These are phyloP conservation scores for Chalciporus piperatoides DNA, from an alignment of 1,284 basidiomycete species.

Conservation along the genomic window DNA sequence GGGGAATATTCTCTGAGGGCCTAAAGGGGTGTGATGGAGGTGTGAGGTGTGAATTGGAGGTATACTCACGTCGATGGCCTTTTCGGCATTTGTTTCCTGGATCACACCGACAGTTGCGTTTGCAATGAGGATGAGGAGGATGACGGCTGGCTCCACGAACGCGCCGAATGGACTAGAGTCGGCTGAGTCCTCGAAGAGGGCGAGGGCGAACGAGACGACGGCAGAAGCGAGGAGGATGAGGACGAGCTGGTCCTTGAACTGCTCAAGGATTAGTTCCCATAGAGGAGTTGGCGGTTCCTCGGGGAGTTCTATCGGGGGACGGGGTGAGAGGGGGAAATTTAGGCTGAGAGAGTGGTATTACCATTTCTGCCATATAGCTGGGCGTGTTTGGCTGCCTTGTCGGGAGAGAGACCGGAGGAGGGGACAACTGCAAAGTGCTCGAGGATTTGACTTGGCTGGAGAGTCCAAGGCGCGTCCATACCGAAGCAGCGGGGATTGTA, in stretches of 20 bases:
- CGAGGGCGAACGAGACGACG: slow-evolving; percentile 85
- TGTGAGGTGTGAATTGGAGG: slow-evolving; percentile 2
- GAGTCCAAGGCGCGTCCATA: slow-evolving; percentile 72
- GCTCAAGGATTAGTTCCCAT: slow-evolving; percentile 92
- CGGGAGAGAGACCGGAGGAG: slow-evolving; percentile 51
- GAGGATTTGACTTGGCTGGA: slow-evolving; percentile 57
- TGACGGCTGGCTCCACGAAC: slow-evolving; percentile 91
- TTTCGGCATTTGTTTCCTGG: slow-evolving; percentile 92
- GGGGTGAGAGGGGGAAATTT: slow-evolving; percentile 1
- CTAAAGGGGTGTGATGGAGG: slow-evolving; percentile 39
- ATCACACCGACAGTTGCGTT: slow-evolving; percentile 94
- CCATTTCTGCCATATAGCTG: slow-evolving; percentile 85
- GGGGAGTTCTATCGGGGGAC: slow-evolving; percentile 63
- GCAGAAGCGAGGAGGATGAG: slow-evolving; percentile 92
- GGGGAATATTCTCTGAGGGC: slow-evolving; percentile 94
- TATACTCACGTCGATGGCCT: slow-evolving; percentile 84
- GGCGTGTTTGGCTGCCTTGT: slow-evolving; percentile 67
- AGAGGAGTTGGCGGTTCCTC: slow-evolving; percentile 88
- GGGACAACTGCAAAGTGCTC: slow-evolving; percentile 62
- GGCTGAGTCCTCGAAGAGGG: slow-evolving; percentile 74
- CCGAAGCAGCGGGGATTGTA: slow-evolving; percentile 19
- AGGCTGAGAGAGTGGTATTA: slow-evolving; percentile 33
- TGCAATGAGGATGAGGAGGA: slow-evolving; percentile 88
- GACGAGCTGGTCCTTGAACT: slow-evolving; percentile 97
- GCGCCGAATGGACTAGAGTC: slow-evolving; percentile 70